Base-by-base conservation (phyloP, 768 basidiomycete species). In the Kwoniella europaea region DNA sequence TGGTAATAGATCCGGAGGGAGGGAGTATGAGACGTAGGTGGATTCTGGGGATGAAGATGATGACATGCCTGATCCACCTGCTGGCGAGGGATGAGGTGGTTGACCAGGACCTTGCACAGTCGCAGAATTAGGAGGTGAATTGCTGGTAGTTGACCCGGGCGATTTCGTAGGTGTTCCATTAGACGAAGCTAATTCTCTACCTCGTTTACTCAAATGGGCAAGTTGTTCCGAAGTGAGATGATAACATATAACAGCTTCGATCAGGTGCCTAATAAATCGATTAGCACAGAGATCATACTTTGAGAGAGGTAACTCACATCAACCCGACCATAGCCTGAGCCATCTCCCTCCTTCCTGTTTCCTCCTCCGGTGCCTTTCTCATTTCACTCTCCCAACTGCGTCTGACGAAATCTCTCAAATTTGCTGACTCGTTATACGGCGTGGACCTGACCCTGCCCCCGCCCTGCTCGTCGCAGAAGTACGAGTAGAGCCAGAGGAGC, bases 241-340 rank as follows among this genome's bases (percentile, higher is more conserved):
- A 43, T 78, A 76, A 35, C 64, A 65, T 10, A 80, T 67, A 6
- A 80, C 75, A 50, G 76, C 79, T 65, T 80, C 79, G 63, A 80
- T 72, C 44, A 80, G 61, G 55, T 80, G 67, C 75, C 79, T 80
- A 22, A 6, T n/a, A 22, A 22, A 56, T 13, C 50, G 52, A 56
- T 53, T 10, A n/a, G 4, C 24, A 13, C 7, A 20, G 24, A 58
- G 16, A 20, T 5, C n/a, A 52, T n/a, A 42, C 2, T 20, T 52
- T 16, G 10, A 41, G 43, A 22, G 44, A 16, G n/a, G 24, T 24
- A 0, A 68, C 79, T 74, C 71, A 80, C 79, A 77, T 78, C 65
- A 80, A 71, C 6, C 79, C 79, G 42, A 78, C 72, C 79, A 80
- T 80, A 20, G 66, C 79, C 53, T 55, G 64, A 4, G 75, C 79